Percentiles rank a stretch among this genome's conserved stretches.
phyloP scores from a whole-genome alignment of 352 stramenopile species.

The Globisporangium parvum region DNA sequence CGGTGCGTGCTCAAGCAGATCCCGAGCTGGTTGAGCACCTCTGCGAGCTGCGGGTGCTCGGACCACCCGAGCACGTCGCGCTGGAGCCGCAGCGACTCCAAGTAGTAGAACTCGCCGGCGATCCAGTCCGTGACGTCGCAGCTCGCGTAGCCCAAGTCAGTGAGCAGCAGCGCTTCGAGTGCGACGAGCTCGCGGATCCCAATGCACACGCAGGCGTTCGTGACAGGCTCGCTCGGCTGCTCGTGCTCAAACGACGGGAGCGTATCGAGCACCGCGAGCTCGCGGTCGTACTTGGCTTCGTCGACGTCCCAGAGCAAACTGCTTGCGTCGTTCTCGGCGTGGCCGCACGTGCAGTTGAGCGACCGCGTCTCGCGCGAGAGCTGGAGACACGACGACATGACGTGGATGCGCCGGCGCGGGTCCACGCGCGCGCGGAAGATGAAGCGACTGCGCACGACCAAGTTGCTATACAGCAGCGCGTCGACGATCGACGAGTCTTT shows the following conservation, averaged over 20 bases:
- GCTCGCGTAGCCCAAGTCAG: slow-evolving; percentile 69
- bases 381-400: slow-evolving; percentile 67
- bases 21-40: slow-evolving; percentile 75
- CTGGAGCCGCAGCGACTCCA: slow-evolving; percentile 73
- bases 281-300: slow-evolving; percentile 65
- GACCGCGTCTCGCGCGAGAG: slow-evolving; percentile 60
- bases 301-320: slow-evolving; percentile 66
- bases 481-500: slow-evolving; percentile 71
- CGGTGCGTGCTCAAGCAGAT: slow-evolving; percentile 72
- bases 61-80: slow-evolving; percentile 68
- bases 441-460: slow-evolving; percentile 73
- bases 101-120: slow-evolving; percentile 67
- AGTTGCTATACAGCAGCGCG: slow-evolving; percentile 69
- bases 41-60: slow-evolving; percentile 71
- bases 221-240: slow-evolving; percentile 18
- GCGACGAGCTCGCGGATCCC: slow-evolving; percentile 72
- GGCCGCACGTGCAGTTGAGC: slow-evolving; percentile 63
- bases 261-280: slow-evolving; percentile 51
- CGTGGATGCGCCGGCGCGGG: slow-evolving; percentile 56
- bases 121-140: slow-evolving; percentile 77
- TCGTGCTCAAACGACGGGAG: slow-evolving; percentile 58
- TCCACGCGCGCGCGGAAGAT: slow-evolving; percentile 77
- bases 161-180: slow-evolving; percentile 66
- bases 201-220: slow-evolving; percentile 50
- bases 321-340: slow-evolving; percentile 64